Base-by-base conservation (phyloP, 805 yeast genomes). In the Candida tibetensis region DNA sequence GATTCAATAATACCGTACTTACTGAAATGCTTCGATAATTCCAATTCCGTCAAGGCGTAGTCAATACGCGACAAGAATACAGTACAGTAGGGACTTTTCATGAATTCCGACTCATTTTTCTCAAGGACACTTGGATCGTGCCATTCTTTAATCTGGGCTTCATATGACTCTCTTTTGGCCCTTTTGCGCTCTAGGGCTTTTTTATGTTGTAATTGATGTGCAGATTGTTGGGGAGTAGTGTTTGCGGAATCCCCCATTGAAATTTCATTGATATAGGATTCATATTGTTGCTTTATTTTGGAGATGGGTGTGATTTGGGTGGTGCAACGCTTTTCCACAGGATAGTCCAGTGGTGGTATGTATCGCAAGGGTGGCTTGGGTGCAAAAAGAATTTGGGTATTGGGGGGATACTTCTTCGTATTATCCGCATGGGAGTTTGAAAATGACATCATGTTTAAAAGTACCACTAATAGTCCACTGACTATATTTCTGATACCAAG, bases 1-100 rank as follows among this genome's bases (percentile, higher is more conserved):
- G 69, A 72, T 33, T 83, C 90, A 19, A 91, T 78, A 5, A 75
- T 73, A 0, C 97, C 98, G 63, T 67, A 88, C 43, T 66, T 69
- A 17, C 72, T 59, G 48, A 88, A 84, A 27, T 66, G 72, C 40
- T 73, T 72, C 27, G 80, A 81, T 21, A 91, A 57, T 33, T 88
- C 93, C 8, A 79, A 57, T 51, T 88, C 96, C 0, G 77, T 75
- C 8, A 76, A 64, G 3, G 64, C 61, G 53, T 83, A 89, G 32
- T 77, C 77, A 31, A 91, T 61, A 37, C 97, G 66, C 0, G 84
- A 82, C 5, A 91, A 72, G 55, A 93, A 88, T 3, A 91, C 69
- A 0, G 97, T 91, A 42, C 71, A 68, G 52, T 74, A 80, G 1
- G 96, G 95, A 53, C 88, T 95, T 40, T 62, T 40, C 49, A 53